Evolutionary conservation across 495 filamentous ascomycete genomes (phyloP).

Genomic region (Polyplosphaeria fusca): DNA sequence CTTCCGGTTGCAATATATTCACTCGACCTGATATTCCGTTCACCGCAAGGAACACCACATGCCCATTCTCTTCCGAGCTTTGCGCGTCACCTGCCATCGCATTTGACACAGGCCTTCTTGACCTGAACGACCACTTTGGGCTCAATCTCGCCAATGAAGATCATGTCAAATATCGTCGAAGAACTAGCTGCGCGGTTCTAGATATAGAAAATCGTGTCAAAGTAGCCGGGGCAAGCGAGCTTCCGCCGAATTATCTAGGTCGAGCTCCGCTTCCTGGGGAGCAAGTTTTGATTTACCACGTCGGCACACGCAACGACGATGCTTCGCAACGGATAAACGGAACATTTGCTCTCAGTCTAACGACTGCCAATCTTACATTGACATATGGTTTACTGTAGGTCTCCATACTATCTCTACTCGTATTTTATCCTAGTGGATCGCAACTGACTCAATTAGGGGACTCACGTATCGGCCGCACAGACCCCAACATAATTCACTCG

Average conservation of each 20-base stretch:
- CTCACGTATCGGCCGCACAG: too few species aligned
- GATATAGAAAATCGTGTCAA: not conserved
- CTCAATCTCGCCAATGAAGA: not conserved
- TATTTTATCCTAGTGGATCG: not conserved
- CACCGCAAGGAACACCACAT: too few species aligned
- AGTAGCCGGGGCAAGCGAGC: not conserved
- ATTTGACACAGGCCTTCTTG: not conserved
- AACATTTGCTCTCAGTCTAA: not conserved
- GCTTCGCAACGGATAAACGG: not conserved
- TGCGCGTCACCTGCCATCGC: not conserved
- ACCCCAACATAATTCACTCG: not conserved
- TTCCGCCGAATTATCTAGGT: not conserved
- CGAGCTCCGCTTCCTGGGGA: not conserved
- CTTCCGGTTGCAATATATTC: too few species aligned
- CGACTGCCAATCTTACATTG: not conserved
- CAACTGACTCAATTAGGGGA: not conserved
- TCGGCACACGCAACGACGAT: not conserved
- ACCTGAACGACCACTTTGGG: not conserved
- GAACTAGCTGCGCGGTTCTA: not conserved
- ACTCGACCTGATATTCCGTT: too few species aligned
- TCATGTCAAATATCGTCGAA: not conserved
- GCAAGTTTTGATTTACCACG: not conserved
- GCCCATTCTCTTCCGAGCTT: not conserved
- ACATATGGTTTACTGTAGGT: not conserved
- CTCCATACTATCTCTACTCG: not conserved